phyloP scores from a whole-genome alignment of 2,329 filamentous ascomycete species.

The Fusarium multiceps region DNA sequence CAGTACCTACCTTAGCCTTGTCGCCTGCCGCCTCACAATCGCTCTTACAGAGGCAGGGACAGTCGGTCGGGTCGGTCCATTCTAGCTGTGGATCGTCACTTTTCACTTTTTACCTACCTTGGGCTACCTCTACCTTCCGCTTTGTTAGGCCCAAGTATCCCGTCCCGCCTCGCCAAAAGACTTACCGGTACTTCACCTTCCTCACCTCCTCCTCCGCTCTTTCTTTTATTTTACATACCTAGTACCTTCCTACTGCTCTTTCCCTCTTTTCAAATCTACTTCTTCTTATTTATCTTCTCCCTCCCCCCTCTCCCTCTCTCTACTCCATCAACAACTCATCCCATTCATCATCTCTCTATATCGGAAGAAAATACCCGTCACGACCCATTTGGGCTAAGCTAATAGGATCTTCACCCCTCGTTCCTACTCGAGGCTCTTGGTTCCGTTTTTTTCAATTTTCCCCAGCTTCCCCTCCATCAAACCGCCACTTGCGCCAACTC shows the following conservation, averaged over 20 bases:
- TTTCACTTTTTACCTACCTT: slow-evolving; percentile 44
- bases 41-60: background rate
- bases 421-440: slow-evolving; percentile 35
- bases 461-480: slow-evolving; percentile 39
- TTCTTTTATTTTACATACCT: slow-evolving; percentile 9
- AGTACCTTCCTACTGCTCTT: slow-evolving; percentile 23
- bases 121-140: background rate
- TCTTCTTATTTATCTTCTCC: background rate
- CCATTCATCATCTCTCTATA: background rate
- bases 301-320: background rate
- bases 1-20: slow-evolving; percentile 6
- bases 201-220: background rate
- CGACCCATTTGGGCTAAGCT: slow-evolving; percentile 30
- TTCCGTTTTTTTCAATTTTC: slow-evolving; percentile 26
- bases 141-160: slow-evolving; percentile 1
- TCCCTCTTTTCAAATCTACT: slow-evolving; percentile 14
- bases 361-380: slow-evolving; percentile 21
- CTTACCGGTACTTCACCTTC: slow-evolving; percentile 5
- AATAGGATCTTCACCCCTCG: slow-evolving; percentile 37
- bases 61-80: slow-evolving; percentile 18
- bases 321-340: background rate
- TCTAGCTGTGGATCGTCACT: slow-evolving; percentile 44
- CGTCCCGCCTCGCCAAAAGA: slow-evolving; percentile 6
- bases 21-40: slow-evolving; percentile 29
- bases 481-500: slow-evolving; percentile 37